These are phyloP conservation scores for Ustilago nuda DNA, from an alignment of 1,284 basidiomycete genomes.

Conservation along the genomic window DNA sequence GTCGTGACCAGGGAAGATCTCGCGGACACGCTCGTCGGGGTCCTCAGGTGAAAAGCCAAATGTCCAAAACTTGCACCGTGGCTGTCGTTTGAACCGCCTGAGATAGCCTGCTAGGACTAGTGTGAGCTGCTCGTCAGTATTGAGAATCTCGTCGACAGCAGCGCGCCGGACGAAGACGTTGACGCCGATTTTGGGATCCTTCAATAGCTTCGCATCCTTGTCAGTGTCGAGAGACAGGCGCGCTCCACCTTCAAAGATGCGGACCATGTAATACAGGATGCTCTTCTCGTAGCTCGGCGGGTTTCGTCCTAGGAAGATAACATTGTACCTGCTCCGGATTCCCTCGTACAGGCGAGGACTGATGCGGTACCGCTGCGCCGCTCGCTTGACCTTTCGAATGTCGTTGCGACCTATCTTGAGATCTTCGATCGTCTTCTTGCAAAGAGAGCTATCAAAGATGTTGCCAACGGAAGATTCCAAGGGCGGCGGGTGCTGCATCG, in stretches of 20 bases:
- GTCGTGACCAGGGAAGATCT: conserved; percentile 31
- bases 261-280: conserved; percentile 24
- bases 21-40: conserved; percentile 33
- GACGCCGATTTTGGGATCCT: conserved; percentile 16
- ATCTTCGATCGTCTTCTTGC: conserved; percentile 22
- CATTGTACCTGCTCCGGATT: conserved; percentile 38
- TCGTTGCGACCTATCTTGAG: conserved; percentile 26
- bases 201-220: conserved; percentile 29
- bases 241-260: conserved; percentile 41
- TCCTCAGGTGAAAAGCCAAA: conserved; percentile 42
- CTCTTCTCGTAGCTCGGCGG: conserved; percentile 34
- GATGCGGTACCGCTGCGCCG: conserved; percentile 34
- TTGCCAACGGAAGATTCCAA: conserved; percentile 13
- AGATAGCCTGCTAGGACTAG: conserved; percentile 23
- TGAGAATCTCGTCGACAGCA: conserved; percentile 20
- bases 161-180: conserved; percentile 40
- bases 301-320: conserved; percentile 34
- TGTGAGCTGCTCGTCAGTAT: neutral
- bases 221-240: conserved; percentile 12
- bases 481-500: conserved; percentile 6
- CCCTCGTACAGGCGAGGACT: conserved; percentile 14
- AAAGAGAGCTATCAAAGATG: conserved; percentile 17
- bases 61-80: conserved; percentile 30
- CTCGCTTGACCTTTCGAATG: conserved; percentile 22
- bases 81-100: conserved; percentile 39